Conservation (phyloP, 2,329 filamentous ascomycete species). For the Capronia epimyces region DNA sequence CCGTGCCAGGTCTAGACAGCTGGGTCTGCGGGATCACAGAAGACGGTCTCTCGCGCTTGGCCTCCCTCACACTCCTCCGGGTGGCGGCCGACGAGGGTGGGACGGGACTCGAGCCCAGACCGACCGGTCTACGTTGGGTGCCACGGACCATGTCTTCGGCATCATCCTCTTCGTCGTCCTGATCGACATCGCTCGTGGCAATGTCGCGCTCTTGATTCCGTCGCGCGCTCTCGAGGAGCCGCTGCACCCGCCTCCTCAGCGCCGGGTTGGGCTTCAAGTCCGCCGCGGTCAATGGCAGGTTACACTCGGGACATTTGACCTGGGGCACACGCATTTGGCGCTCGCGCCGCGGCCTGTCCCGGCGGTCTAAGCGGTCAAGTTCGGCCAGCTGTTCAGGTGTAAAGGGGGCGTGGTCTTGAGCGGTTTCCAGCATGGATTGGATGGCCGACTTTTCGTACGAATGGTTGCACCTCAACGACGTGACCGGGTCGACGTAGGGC, state of each 20-base stretch:
- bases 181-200: conserved; percentile 18
- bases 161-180: conserved; percentile 25
- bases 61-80: background rate
- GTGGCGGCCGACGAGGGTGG: background rate
- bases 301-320: conserved; percentile 42
- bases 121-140: conserved; percentile 22
- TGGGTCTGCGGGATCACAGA: conserved; percentile 10
- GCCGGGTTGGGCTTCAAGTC: conserved; percentile 40
- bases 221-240: conserved; percentile 30
- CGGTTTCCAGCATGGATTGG: conserved; percentile 39
- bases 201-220: conserved; percentile 22
- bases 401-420: conserved; percentile 30
- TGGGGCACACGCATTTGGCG: conserved; percentile 7
- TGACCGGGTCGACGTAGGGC: conserved; percentile 44
- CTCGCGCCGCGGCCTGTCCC: conserved; percentile 2
- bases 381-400: conserved; percentile 23
- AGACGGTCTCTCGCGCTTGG: conserved; percentile 7
- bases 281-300: conserved; percentile 33
- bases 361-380: conserved; percentile 8
- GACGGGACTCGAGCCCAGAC: conserved; percentile 20
- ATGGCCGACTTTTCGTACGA: conserved; percentile 47
- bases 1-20: background rate
- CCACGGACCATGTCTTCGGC: conserved; percentile 15
- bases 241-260: conserved; percentile 37
- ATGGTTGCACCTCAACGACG: conserved; percentile 46